A percentile compares a stretch with the other conserved stretches of the same genome.
Conservation (phyloP, 805 yeast genomes). For the Kluyveromyces aestuarii region DNA sequence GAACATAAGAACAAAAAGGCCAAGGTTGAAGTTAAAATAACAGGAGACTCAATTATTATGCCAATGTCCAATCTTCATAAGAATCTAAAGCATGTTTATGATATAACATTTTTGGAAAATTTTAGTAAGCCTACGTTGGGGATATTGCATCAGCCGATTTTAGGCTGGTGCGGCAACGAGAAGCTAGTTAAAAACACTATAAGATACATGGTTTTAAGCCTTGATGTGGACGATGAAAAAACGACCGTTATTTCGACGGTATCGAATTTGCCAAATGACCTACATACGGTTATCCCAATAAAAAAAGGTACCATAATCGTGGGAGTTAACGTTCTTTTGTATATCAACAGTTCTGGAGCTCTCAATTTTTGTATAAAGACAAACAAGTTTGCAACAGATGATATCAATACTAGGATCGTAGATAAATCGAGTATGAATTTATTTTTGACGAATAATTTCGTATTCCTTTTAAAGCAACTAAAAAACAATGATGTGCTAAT, state of each 20-base stretch:
- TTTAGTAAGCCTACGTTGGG: slow-evolving; percentile 81
- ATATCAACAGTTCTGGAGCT: slow-evolving; percentile 57
- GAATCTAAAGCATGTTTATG: slow-evolving; percentile 53
- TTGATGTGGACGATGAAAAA: slow-evolving; percentile 47
- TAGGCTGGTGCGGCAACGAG: slow-evolving; percentile 67
- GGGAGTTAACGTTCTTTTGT: slow-evolving; percentile 71
- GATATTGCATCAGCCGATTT: slow-evolving; percentile 45
- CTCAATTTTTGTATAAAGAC: slow-evolving; percentile 27
- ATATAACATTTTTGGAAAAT: slow-evolving; percentile 59
- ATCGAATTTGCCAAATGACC: slow-evolving; percentile 63
- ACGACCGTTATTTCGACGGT: slow-evolving; percentile 64
- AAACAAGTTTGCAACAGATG: slow-evolving; percentile 29
- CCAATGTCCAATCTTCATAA: slow-evolving; percentile 48
- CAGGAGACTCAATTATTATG: slow-evolving; percentile 43
- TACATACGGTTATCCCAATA: slow-evolving; percentile 54
- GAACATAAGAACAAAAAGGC: slow-evolving; percentile 4
- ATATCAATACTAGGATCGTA: slow-evolving; percentile 42
- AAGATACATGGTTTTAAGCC: slow-evolving; percentile 28
- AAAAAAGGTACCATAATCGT: slow-evolving; percentile 54
- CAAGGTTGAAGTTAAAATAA: slow-evolving; percentile 4
- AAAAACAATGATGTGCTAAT: slow-evolving; percentile 14
- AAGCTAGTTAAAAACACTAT: slow-evolving; percentile 16
- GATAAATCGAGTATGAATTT: slow-evolving; percentile 27
- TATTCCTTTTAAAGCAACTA: slow-evolving; percentile 28
- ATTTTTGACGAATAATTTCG: slow-evolving; percentile 21